These are phyloP conservation scores for Penicillium capsulatum DNA, from an alignment of 2,329 filamentous ascomycete species.

Conservation along the genomic window DNA sequence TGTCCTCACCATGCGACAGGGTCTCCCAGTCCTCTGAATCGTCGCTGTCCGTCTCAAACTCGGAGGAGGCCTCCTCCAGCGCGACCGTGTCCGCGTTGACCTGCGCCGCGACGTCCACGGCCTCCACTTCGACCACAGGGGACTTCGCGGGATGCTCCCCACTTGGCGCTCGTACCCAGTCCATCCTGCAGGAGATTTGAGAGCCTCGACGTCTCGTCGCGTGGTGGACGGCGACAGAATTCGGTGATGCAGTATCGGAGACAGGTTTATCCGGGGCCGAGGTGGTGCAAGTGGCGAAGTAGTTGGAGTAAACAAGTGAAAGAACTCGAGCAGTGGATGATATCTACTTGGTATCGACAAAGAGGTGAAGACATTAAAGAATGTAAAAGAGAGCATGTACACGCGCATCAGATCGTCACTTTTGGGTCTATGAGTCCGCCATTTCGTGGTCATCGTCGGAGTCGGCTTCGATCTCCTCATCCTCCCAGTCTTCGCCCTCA, in stretches of 20 bases:
- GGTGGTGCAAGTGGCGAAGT: slow-evolving; percentile 19
- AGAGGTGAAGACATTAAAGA: slow-evolving; percentile 5
- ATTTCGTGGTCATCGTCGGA: slow-evolving; percentile 50
- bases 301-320: background rate
- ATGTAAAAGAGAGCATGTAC: slow-evolving; percentile 23
- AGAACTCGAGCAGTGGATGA: background rate
- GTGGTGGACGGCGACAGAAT: slow-evolving; percentile 22
- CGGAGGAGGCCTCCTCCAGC: slow-evolving; percentile 32
- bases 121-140: slow-evolving; percentile 36
- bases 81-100: slow-evolving; percentile 26
- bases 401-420: slow-evolving; percentile 20
- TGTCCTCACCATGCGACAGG: slow-evolving; percentile 61
- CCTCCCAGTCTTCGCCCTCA: slow-evolving; percentile 51
- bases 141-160: slow-evolving; percentile 34
- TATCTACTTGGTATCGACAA: slow-evolving; percentile 30
- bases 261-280: slow-evolving; percentile 29
- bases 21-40: slow-evolving; percentile 54
- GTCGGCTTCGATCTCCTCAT: slow-evolving; percentile 54
- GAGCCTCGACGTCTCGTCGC: slow-evolving; percentile 32
- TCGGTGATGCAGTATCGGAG: slow-evolving; percentile 28
- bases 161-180: slow-evolving; percentile 35
- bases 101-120: slow-evolving; percentile 27
- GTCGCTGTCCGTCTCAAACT: slow-evolving; percentile 36
- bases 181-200: slow-evolving; percentile 35
- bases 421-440: slow-evolving; percentile 43